Evolutionary conservation across 2,329 filamentous ascomycete genomes (phyloP).

Genomic region (Aschersonia sp.): DNA sequence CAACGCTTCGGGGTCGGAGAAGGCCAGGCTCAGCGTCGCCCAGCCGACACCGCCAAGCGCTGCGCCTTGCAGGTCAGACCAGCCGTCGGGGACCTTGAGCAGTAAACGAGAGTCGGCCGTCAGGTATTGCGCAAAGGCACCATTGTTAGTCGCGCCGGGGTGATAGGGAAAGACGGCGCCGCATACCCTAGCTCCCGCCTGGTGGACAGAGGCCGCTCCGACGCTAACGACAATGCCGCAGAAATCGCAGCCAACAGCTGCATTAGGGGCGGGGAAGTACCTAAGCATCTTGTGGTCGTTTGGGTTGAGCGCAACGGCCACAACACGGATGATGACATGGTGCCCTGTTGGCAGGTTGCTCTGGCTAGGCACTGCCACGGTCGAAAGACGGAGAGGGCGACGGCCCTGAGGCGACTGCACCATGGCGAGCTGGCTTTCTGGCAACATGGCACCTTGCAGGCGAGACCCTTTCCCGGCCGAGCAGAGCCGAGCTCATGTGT

Average conservation of each 20-base stretch:
- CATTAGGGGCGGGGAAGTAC: conserved; percentile 6
- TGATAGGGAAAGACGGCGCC: neutral
- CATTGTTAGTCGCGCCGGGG: neutral
- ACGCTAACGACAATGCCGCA: conserved; percentile 7
- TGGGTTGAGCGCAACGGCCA: conserved; percentile 14
- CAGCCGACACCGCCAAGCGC: neutral
- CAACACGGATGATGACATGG: conserved; percentile 7
- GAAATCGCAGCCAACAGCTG: conserved; percentile 11
- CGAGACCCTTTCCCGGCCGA: neutral
- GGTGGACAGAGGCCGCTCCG: neutral
- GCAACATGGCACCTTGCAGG: neutral
- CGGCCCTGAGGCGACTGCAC: neutral
- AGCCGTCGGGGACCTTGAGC: neutral
- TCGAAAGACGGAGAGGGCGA: neutral
- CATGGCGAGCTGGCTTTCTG: neutral
- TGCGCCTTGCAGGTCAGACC: neutral
- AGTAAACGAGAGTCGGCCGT: neutral
- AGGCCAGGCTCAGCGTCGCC: neutral
- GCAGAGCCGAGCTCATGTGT: neutral
- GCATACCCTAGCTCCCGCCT: neutral
- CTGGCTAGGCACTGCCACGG: neutral
- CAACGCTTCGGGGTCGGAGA: neutral
- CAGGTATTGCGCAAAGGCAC: neutral
- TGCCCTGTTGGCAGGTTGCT: neutral
- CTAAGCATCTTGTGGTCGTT: conserved; percentile 13